Evolutionary conservation across 306 rosid species (phyloP), one percentile per base, ranked within the genome.

Genomic region (Lathyrus oleraceus): DNA sequence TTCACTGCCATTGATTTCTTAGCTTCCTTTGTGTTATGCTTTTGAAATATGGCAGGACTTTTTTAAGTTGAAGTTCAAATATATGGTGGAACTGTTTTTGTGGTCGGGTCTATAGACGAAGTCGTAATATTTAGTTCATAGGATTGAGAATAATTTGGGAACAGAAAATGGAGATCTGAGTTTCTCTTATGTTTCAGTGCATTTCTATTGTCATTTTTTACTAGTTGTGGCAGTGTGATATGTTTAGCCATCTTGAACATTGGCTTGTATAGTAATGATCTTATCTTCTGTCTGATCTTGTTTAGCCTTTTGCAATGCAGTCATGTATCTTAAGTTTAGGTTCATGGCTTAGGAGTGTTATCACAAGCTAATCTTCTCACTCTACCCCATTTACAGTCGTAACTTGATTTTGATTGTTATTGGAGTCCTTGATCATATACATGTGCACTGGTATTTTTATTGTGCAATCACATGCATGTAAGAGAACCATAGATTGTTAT

Each of bases 101-200:
- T 25, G 28, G 28, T 25, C 5, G 0, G 25, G 25, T 23, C 25
- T 23, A 23, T 23, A 23, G 25, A 23, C 25, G 25, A 23, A 23
- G 25, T 25, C 4, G 28, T 25, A 25, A 25, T 25, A 25, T 69
- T 21, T 52, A 44, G 28, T 51, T 49, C 10, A 58, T 25, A 38
- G 79, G 74, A 67, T 21, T 75, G 39, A 48, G 61, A 39, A 28
- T 28, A 28, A 30, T 30, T 30, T 30, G 36, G 36, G 8, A 30
- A 6, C 8, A 30, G 1, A 8, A 28, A 30, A 58, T 17, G 28
- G 54, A 47, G 44, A 45, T 67, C 23, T 16, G 38, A 49, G 48
- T 38, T 68, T 67, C 47, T 15, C 56, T 60, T 36, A 28, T 3
- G 48, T 45, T 61, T 61, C 42, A 8, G 27, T 16, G 45, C 39